Conservation (phyloP, 371 early-diverging fungal species). For the Zychaea mexicana region DNA sequence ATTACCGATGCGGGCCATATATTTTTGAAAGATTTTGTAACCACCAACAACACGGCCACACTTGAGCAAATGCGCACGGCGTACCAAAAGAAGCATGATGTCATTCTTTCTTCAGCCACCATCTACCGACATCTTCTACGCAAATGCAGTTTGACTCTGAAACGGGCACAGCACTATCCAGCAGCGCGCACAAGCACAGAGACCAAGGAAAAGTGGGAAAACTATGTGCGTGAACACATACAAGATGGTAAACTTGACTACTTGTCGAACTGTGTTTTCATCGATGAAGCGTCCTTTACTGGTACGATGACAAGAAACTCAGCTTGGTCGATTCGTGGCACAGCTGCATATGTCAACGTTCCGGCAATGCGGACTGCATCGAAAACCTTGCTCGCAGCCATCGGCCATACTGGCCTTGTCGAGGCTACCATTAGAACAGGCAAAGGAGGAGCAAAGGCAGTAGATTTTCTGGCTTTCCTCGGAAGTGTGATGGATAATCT, state of each 20-base stretch:
- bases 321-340: background rate
- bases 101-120: background rate
- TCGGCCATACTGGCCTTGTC: background rate
- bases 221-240: background rate
- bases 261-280: constrained; percentile 5
- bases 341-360: background rate
- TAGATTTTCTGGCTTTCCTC: background rate
- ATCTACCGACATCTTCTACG: background rate
- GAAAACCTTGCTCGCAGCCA: constrained; percentile 5
- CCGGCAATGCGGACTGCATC: background rate
- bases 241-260: background rate
- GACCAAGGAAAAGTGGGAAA: background rate
- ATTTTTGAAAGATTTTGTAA: no score
- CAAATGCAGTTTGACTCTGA: background rate
- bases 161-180: background rate
- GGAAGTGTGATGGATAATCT: constrained; percentile 9
- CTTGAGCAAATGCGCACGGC: background rate
- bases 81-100: background rate
- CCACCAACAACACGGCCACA: background rate
- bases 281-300: constrained; percentile 12
- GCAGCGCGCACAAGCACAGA: background rate
- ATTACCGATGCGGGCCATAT: background rate
- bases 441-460: background rate
- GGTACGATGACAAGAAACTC: background rate
- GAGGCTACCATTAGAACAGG: background rate